These are phyloP conservation scores for Capronia americana DNA, from an alignment of 2,329 filamentous ascomycete genomes.

Conservation along the genomic window DNA sequence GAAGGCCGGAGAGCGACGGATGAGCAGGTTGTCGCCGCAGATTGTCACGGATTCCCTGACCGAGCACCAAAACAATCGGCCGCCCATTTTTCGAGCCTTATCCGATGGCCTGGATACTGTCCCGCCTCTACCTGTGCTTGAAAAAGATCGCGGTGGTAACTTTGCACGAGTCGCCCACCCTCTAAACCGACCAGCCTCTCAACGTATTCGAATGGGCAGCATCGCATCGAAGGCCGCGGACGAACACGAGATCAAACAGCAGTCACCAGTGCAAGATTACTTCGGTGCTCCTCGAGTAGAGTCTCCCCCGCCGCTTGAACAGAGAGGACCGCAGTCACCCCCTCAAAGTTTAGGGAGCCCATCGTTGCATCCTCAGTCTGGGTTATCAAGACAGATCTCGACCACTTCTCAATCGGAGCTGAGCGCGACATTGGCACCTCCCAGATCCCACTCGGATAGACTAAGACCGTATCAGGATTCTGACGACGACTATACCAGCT, in stretches of 20 bases:
- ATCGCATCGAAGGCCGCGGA: conserved; percentile 48
- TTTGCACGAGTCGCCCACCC: conserved; percentile 53
- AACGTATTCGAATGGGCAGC: conserved; percentile 76
- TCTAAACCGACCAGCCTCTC: conserved; percentile 68
- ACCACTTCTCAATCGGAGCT: conserved; percentile 33
- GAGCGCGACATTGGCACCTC: conserved; percentile 31
- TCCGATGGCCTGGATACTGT: conserved; percentile 61
- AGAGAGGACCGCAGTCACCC: conserved; percentile 7
- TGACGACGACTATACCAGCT: conserved; percentile 73
- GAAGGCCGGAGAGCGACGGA: conserved; percentile 71
- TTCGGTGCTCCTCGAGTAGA: conserved; percentile 37
- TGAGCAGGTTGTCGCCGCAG: conserved; percentile 84
- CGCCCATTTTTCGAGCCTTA: conserved; percentile 79
- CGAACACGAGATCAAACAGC: conserved; percentile 6
- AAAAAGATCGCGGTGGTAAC: conserved; percentile 41
- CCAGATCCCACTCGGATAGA: conserved; percentile 25
- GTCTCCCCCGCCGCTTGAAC: conserved; percentile 38
- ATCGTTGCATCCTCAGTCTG: conserved; percentile 8
- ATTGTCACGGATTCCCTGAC: conserved; percentile 82
- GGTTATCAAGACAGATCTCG: conserved; percentile 25
- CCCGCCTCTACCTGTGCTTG: conserved; percentile 53
- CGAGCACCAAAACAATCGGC: conserved; percentile 65
- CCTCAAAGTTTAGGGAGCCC: conserved; percentile 13
- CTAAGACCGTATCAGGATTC: conserved; percentile 62
- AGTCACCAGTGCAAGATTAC: conserved; percentile 35